These are phyloP conservation scores for Ganoderma multipileum DNA, from an alignment of 1,284 basidiomycete species.

Conservation along the genomic window DNA sequence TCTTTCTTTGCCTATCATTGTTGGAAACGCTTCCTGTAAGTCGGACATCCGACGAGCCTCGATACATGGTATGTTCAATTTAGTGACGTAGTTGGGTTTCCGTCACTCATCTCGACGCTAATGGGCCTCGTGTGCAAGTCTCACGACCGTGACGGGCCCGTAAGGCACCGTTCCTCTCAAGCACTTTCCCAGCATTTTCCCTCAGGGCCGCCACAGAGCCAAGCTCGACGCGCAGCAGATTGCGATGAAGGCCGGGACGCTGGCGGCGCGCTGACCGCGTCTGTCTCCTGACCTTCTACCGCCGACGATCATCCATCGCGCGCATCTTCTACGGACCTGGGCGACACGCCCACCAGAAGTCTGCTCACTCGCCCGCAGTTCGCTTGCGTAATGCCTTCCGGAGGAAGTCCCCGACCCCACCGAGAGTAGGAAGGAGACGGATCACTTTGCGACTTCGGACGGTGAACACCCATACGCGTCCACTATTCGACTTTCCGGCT, in stretches of 20 bases:
- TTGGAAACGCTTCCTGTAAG: background rate
- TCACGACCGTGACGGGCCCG: background rate
- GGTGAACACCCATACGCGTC: constrained; percentile 1
- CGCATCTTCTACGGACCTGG: background rate
- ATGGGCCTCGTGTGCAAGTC: background rate
- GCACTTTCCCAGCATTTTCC: background rate
- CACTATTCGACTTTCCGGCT: background rate
- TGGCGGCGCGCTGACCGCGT: background rate
- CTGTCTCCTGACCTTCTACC: background rate
- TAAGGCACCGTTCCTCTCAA: background rate
- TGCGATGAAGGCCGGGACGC: constrained; percentile 1
- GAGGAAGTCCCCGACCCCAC: background rate
- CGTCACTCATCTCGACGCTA: background rate
- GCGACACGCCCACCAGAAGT: background rate
- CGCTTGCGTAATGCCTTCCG: background rate
- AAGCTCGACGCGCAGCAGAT: background rate
- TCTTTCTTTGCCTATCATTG: background rate
- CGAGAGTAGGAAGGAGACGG: background rate
- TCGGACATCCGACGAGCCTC: background rate
- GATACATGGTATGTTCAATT: background rate
- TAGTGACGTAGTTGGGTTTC: background rate
- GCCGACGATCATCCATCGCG: background rate
- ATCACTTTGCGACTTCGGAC: background rate
- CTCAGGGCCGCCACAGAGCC: background rate
- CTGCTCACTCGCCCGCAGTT: background rate